Conservation (phyloP, 2,329 filamentous ascomycete genomes). For the Diaporthe humulicola region DNA sequence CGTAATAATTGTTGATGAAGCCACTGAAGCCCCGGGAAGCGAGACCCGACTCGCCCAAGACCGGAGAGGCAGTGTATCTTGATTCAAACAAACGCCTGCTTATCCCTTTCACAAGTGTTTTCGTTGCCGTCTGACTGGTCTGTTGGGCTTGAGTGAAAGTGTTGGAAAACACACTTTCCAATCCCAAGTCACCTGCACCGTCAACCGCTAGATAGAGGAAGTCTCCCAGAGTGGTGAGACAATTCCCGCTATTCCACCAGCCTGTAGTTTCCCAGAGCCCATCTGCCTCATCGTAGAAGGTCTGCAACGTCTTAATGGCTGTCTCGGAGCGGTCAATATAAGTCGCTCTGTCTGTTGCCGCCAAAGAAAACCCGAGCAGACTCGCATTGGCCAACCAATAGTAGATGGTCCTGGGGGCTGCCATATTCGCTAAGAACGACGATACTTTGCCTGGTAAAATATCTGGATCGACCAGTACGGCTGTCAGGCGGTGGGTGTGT, state of each 20-base stretch:
- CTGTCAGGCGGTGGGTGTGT: neutral
- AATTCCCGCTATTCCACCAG: slow-evolving; percentile 84
- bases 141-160: slow-evolving; percentile 62
- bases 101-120: slow-evolving; percentile 48
- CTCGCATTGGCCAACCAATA: slow-evolving; percentile 6
- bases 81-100: slow-evolving; percentile 54
- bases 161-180: slow-evolving; percentile 57
- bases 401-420: neutral
- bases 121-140: slow-evolving; percentile 52
- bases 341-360: slow-evolving; percentile 38
- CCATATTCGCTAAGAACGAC: neutral
- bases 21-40: slow-evolving; percentile 53
- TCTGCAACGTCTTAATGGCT: slow-evolving; percentile 62
- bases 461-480: neutral
- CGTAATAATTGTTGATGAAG: slow-evolving; percentile 70
- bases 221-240: slow-evolving; percentile 73
- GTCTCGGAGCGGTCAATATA: slow-evolving; percentile 52
- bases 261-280: slow-evolving; percentile 74
- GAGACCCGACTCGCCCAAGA: slow-evolving; percentile 43
- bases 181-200: slow-evolving; percentile 53
- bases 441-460: neutral
- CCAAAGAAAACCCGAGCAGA: slow-evolving; percentile 17
- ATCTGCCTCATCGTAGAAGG: slow-evolving; percentile 70
- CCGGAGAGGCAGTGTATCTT: slow-evolving; percentile 49
- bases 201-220: slow-evolving; percentile 54